Percentiles rank a stretch among this genome's conserved stretches.
phyloP scores from a whole-genome alignment of 2,329 filamentous ascomycete species.

The Myriangium duriaei region DNA sequence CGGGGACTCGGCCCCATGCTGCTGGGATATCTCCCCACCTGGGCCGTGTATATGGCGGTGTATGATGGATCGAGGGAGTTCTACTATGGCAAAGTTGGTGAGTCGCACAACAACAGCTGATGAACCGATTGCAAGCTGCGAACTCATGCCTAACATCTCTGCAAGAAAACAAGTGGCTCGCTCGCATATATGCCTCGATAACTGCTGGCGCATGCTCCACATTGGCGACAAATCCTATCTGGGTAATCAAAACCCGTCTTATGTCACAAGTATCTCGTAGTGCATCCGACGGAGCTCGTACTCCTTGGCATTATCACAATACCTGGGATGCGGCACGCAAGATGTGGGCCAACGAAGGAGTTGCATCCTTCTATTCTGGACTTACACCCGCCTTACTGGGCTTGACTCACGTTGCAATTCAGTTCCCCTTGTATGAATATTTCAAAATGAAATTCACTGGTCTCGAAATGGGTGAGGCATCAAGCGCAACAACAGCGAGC shows the following conservation, averaged over 20 bases:
- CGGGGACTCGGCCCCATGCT: constrained; percentile 88
- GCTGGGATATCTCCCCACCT: constrained; percentile 88
- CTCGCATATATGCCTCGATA: constrained; percentile 82
- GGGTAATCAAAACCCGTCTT: constrained; percentile 96
- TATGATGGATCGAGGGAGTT: constrained; percentile 80
- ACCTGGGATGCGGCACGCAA: constrained; percentile 87
- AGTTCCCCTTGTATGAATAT: constrained; percentile 92
- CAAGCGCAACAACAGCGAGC: constrained; percentile 23
- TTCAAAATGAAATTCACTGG: constrained; percentile 87
- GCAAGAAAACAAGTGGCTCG: constrained; percentile 59
- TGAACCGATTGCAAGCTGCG: neutral
- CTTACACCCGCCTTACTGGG: constrained; percentile 84
- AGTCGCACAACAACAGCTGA: constrained; percentile 2
- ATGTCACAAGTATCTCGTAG: constrained; percentile 75
- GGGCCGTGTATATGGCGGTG: constrained; percentile 95
- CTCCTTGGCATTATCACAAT: constrained; percentile 82
- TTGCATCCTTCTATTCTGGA: constrained; percentile 88
- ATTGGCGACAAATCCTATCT: constrained; percentile 90
- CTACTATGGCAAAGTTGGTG: constrained; percentile 51
- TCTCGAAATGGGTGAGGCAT: constrained; percentile 66
- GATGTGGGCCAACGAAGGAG: constrained; percentile 86
- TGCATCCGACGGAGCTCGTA: constrained; percentile 42
- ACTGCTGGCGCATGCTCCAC: constrained; percentile 87
- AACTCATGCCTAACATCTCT: neutral
- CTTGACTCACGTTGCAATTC: constrained; percentile 87